Percentiles rank a stretch among this genome's conserved stretches.
These are phyloP conservation scores for Neonectria faginata DNA, from an alignment of 2,329 filamentous ascomycete species.

Conservation along the genomic window DNA sequence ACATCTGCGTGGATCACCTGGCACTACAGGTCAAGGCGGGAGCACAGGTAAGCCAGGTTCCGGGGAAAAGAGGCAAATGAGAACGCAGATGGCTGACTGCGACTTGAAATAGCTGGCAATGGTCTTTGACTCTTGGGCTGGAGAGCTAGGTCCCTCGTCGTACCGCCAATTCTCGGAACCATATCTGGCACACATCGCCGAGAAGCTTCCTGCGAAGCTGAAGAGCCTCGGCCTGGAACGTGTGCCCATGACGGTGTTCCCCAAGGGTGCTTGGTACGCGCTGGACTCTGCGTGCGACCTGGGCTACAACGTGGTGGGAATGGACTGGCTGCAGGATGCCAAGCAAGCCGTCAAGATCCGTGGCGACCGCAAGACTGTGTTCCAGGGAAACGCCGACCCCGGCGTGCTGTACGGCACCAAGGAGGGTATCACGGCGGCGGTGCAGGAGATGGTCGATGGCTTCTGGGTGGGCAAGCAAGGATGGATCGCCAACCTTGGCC, in stretches of 20 bases:
- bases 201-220: slow-evolving; percentile 80
- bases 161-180: slow-evolving; percentile 90
- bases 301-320: slow-evolving; percentile 91
- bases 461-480: slow-evolving; percentile 85
- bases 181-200: slow-evolving; percentile 85
- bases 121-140: slow-evolving; percentile 98
- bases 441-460: slow-evolving; percentile 87
- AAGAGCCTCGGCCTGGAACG: slow-evolving; percentile 78
- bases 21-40: slow-evolving; percentile 93
- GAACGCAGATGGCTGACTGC: background rate
- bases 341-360: slow-evolving; percentile 85
- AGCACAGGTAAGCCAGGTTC: slow-evolving; percentile 74
- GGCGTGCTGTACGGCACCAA: slow-evolving; percentile 89
- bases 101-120: slow-evolving; percentile 75
- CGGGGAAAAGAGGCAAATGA: background rate
- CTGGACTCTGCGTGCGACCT: slow-evolving; percentile 87
- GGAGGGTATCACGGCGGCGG: slow-evolving; percentile 82
- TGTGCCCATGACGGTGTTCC: slow-evolving; percentile 98
- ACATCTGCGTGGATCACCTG: slow-evolving; percentile 94
- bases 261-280: slow-evolving; percentile 97
- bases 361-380: slow-evolving; percentile 76
- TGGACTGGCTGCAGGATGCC: slow-evolving; percentile 95
- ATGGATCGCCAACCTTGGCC: slow-evolving; percentile 97
- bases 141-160: slow-evolving; percentile 85
- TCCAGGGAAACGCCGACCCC: slow-evolving; percentile 97